These are phyloP conservation scores for Candida neerlandica DNA, from an alignment of 1,139 yeast species.

Conservation along the genomic window DNA sequence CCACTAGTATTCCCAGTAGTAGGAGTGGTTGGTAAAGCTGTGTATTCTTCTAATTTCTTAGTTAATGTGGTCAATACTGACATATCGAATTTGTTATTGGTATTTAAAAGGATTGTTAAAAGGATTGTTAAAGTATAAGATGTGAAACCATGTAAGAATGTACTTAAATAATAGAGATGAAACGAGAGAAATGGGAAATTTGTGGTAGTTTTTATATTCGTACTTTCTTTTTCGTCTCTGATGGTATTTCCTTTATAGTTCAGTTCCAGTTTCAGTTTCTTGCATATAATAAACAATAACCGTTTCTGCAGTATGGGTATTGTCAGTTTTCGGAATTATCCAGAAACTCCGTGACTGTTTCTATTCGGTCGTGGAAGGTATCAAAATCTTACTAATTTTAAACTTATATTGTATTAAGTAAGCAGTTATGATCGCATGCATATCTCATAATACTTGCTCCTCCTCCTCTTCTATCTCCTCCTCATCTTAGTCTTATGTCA, in stretches of 20 bases:
- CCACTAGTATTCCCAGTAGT: not conserved
- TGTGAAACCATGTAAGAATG: not conserved
- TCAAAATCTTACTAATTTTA: not conserved
- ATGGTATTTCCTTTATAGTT: not conserved
- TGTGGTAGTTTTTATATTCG: conserved; percentile 2
- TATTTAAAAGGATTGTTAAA: not conserved
- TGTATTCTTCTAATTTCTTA: conserved; percentile 1
- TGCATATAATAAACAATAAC: not conserved
- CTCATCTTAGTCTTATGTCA: not conserved
- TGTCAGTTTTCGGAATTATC: conserved; percentile 1
- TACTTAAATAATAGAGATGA: not conserved
- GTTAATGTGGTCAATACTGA: conserved; percentile 1
- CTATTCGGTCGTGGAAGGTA: not conserved
- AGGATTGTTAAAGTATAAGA: not conserved
- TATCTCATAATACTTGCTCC: not conserved
- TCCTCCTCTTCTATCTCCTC: not conserved
- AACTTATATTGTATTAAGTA: not conserved
- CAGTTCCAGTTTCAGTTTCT: not conserved
- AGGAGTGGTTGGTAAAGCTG: not conserved
- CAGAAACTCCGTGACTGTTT: conserved; percentile 4
- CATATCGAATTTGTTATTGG: not conserved
- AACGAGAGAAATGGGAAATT: not conserved
- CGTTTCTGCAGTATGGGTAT: not conserved
- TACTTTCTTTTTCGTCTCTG: not conserved
- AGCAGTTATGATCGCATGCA: not conserved